phyloP scores from a whole-genome alignment of 23 red algal genomes.

The Gracilaria vermiculophylla region DNA sequence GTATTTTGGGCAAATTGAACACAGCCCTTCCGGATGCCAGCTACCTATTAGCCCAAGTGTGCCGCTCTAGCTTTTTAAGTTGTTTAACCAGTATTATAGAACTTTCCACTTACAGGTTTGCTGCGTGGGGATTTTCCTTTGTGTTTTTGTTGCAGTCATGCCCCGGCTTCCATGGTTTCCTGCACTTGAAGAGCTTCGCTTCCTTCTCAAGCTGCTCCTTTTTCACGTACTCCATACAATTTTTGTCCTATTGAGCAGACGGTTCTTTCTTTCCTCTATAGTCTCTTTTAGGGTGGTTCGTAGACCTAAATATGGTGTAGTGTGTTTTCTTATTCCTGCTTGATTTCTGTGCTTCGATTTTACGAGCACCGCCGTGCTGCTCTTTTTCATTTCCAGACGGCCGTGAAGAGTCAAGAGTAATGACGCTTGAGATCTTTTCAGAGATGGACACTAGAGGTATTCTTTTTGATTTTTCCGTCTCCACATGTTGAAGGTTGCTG shows the following conservation, averaged over 20 bases:
- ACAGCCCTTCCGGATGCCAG: too few species aligned
- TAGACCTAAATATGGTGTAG: not conserved
- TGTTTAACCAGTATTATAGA: too few species aligned
- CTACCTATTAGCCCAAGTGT: too few species aligned
- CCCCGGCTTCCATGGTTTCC: not conserved
- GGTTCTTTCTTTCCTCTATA: not conserved
- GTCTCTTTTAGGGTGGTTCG: not conserved
- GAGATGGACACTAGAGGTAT: not conserved
- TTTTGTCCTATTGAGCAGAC: not conserved
- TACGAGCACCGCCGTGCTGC: not conserved
- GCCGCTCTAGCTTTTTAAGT: too few species aligned
- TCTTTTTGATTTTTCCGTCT: not conserved
- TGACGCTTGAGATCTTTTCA: not conserved
- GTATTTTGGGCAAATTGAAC: too few species aligned
- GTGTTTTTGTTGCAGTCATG: not conserved
- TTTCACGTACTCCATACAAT: not conserved
- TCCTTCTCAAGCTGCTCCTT: not conserved
- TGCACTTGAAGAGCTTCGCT: not conserved
- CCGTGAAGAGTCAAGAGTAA: not conserved
- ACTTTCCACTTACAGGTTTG: not conserved
- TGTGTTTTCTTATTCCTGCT: not conserved
- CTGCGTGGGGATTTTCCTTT: not conserved
- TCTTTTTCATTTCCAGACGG: not conserved
- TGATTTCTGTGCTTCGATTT: not conserved
- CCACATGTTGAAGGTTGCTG: conserved; percentile 11